Evolutionary conservation across 176 grass and related monocot genomes (phyloP), one percentile per base, ranked within the genome.

Genomic region (Aegilops longissima): DNA sequence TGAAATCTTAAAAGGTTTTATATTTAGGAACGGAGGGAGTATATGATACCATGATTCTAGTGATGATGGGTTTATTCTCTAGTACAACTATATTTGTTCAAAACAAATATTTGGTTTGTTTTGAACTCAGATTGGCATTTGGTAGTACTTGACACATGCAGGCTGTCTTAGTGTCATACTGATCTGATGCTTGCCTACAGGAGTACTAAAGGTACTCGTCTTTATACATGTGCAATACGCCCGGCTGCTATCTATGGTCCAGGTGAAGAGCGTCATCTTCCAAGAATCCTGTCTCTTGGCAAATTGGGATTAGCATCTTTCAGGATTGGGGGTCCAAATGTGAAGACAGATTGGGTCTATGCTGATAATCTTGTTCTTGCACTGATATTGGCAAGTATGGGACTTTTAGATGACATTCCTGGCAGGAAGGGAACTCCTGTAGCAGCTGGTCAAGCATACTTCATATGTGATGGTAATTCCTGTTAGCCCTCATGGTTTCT

Each of bases 271-370:
- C 85, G 96, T 17, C 96, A 96, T 51, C 70, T 96, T 91, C 93
- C 93, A 88, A 94, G 93, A 88, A 94, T 96, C 81, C 52, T 98
- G n/a, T 94, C 90, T 56, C 92, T 98, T 91, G 93, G 92, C 56
- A 96, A 98, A 77, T 78, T 89, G 92, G 96, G 96, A 38, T 86
- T 98, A 31, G 35, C 90, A 76, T 86, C 87, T n/a, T 96, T 98
- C 82, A 91, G 68, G 73, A 89, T 98, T 82, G 96, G 96, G 14
- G 84, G 67, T 78, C 27, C 90, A 84, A 87, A 82, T 89, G 80
- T 98, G 35, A 98, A 92, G 77, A 93, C 96, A 85, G 96, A 98
- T 84, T 98, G 93, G 93, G 92, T 98, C 29, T 96, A 96, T 86
- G 79, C 88, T 17, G 96, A 98, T 61, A 98, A 98, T 86, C 90